Percentiles rank a stretch among this genome's conserved stretches.
phyloP scores from a whole-genome alignment of 208 protist genomes.

The Herpetomonas samuelpessoai region DNA sequence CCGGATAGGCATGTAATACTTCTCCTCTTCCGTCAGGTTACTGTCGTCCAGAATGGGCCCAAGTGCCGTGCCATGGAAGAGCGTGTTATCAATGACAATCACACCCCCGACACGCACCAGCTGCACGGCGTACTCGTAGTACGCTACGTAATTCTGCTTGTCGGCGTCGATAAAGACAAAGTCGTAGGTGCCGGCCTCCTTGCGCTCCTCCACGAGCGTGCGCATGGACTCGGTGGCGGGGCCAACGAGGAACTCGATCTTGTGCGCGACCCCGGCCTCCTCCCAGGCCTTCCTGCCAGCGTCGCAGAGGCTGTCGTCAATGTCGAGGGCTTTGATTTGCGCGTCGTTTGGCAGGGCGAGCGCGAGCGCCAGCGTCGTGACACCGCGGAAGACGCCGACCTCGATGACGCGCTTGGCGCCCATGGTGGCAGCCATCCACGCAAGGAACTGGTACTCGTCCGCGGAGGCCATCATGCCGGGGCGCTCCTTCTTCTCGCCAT shows the following conservation, averaged over 20 bases:
- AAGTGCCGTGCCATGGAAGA: conserved; percentile 33
- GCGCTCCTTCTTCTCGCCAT: conserved; percentile 11
- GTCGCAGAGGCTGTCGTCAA: conserved; percentile 36
- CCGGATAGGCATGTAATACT: background rate
- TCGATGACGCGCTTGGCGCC: conserved; percentile 34
- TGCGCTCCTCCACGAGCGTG: conserved; percentile 21
- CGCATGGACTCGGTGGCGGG: conserved; percentile 39
- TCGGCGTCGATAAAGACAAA: conserved; percentile 73
- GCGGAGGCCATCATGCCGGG: conserved; percentile 26
- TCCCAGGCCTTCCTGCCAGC: conserved; percentile 38
- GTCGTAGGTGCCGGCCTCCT: conserved; percentile 50
- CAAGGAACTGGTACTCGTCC: conserved; percentile 39
- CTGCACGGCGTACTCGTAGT: conserved; percentile 50
- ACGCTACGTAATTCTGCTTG: conserved; percentile 55
- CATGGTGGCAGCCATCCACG: conserved; percentile 31
- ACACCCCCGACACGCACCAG: conserved; percentile 43
- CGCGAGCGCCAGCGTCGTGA: conserved; percentile 42
- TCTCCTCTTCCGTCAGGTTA: background rate
- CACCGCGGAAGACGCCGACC: conserved; percentile 55
- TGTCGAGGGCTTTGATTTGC: conserved; percentile 36
- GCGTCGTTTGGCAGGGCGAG: conserved; percentile 35
- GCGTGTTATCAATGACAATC: conserved; percentile 57
- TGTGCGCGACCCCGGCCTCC: conserved; percentile 38
- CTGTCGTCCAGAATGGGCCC: background rate
- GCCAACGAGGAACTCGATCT: conserved; percentile 45